Base-by-base conservation (phyloP, 2,329 filamentous ascomycete species). In the Aphanocladium album region DNA sequence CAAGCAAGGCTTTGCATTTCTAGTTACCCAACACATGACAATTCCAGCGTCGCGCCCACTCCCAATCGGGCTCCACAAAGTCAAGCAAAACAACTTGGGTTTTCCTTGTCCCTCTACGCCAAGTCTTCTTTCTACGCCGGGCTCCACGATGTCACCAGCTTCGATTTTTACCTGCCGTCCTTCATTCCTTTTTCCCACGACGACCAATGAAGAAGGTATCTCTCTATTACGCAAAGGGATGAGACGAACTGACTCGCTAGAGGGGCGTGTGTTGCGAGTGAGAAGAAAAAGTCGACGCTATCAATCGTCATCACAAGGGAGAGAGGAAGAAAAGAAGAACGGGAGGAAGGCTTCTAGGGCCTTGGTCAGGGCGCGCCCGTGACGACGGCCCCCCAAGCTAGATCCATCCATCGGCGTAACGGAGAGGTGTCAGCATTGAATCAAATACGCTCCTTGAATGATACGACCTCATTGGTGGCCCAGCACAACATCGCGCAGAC, bases 261-360 rank as follows among this genome's bases (percentile, higher is more conserved):
- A 21, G 12, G 45, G 14, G 45, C 9, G 30, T 12, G n/a, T n/a
- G n/a, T 16, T 14, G 12, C 11, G 16, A 39, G 30, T 30, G 16
- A 39, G 12, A 17, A 39, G 12, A 39, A 51, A 52, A 52, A 39
- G 50, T 52, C 30, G 50, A 25, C 14, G 19, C 9, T 4, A 11
- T 9, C n/a, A n/a, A 30, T 30, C 30, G 12, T 17, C 35, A 21
- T 8, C 17, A 5, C 35, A 54, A 54, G 37, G 51, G 37, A 41
- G 33, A 8, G n/a, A 43, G n/a, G 23, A n/a, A 43, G 16, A n/a
- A 46, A 46, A 35, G 46, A 39, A 56, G 33, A 17, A 25, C n/a
- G n/a, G 27, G 27, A 35, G 46, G 53, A 56, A 45, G 17, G 39
- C n/a, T 56, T 56, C 41, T 56, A 46, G 53, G 41, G 37, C 35